Evolutionary conservation across 768 basidiomycete species (phyloP), one percentile per base, ranked within the genome.

Genomic region (Mycena chlorophos): DNA sequence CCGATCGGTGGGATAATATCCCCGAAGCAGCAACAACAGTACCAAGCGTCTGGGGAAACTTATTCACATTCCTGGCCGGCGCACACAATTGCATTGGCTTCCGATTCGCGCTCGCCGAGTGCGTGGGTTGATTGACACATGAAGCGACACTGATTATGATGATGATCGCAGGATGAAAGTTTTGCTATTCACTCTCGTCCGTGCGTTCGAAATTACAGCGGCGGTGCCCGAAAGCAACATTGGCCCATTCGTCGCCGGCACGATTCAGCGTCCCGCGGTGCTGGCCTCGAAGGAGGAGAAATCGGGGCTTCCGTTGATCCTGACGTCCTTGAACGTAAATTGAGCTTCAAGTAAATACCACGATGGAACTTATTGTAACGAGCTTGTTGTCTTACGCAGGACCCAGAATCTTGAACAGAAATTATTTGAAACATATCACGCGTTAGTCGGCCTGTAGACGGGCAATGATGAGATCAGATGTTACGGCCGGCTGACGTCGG

Each of bases 1-100:
- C 87, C 0, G 86, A 88, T 60, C 74, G 87, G 1, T 89, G 87
- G 87, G 64, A 71, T 17, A 63, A 71, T 1, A 38, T 73, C 4
- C 83, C 85, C 0, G 75, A 78, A n/a, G 70, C 71, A 0, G 76
- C 72, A 1, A 65, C 65, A 3, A 53, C 64, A 0, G 70, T 88
- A 22, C 87, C 87, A 4, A 82, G 85, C 12, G 74, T 87, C 0
- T 86, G 81, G 80, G 76, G 81, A 4, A 78, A 85, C 62, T 63
- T 82, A 57, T 62, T 87, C 27, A 77, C 82, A 0, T 89, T 89
- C 74, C 60, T 85, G 2, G 83, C 83, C 27, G 86, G 87, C 42
- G 31, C 46, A 6, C 45, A 49, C 46, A 49, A 47, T n/a, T 53
- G 52, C 31, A 53, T 53, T 34, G 52, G 52, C 30, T 53, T 46